Conservation (phyloP, 345 rosid species). For the Salix suchowensis region DNA sequence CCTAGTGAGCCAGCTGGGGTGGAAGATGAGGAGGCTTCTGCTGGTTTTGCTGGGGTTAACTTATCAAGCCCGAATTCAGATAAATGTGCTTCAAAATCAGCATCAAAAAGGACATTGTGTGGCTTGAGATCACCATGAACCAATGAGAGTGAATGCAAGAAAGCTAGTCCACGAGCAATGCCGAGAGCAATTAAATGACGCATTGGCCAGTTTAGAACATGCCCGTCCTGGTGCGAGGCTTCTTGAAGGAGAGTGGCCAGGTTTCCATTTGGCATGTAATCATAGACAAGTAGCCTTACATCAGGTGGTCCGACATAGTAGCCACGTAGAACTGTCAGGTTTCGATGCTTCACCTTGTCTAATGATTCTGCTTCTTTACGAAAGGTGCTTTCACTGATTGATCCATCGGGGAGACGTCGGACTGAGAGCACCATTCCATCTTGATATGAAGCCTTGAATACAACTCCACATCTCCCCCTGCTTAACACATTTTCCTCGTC, state of each 20-base stretch:
- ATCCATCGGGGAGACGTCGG: conserved; percentile 63
- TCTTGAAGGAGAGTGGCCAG: conserved; percentile 89
- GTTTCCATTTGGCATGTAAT: conserved; percentile 98
- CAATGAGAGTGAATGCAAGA: conserved; percentile 69
- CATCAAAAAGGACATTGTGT: conserved; percentile 85
- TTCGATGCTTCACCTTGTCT: conserved; percentile 81
- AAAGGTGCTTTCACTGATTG: conserved; percentile 60
- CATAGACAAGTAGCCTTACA: conserved; percentile 69
- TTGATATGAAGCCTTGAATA: conserved; percentile 78
- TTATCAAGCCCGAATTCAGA: conserved; percentile 81
- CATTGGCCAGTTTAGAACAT: conserved; percentile 98
- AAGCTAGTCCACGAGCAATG: conserved; percentile 80
- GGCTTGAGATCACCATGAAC: conserved; percentile 94
- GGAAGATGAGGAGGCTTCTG: conserved; percentile 53
- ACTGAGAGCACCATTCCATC: conserved; percentile 93
- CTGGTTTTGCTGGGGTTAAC: conserved; percentile 42
- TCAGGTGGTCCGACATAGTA: conserved; percentile 84
- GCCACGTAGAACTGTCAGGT: conserved; percentile 84
- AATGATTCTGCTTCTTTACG: conserved; percentile 80
- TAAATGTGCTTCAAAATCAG: conserved; percentile 92
- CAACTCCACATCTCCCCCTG: conserved; percentile 65
- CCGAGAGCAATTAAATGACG: conserved; percentile 96
- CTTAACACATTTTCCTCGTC: conserved; percentile 91
- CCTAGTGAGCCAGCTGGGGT: conserved; percentile 68
- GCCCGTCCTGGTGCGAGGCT: conserved; percentile 97